These are phyloP conservation scores for Carpinus fangiana DNA, from an alignment of 306 rosid species.

Conservation along the genomic window DNA sequence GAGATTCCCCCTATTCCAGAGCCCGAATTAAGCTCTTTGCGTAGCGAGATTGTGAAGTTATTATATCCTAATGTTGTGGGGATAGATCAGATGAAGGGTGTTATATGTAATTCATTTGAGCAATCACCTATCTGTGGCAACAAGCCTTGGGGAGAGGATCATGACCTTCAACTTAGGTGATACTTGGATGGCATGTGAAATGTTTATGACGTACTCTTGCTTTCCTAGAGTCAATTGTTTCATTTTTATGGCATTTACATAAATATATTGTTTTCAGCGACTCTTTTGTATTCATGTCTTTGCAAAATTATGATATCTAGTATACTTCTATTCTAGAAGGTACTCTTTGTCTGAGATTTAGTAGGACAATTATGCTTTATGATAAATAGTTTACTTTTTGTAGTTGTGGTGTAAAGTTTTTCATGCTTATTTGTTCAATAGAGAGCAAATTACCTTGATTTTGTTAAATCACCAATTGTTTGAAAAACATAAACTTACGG, in stretches of 20 bases:
- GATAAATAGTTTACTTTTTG: conserved; percentile 6
- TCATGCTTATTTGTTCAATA: conserved; percentile 15
- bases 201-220: conserved; percentile 27
- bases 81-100: conserved; percentile 77
- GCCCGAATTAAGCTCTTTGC: conserved; percentile 78
- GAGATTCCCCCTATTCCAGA: conserved; percentile 97
- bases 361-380: conserved; percentile 22
- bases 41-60: conserved; percentile 71
- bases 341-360: conserved; percentile 18
- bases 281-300: not conserved
- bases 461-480: too few species aligned
- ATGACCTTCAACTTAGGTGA: conserved; percentile 93
- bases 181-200: conserved; percentile 35
- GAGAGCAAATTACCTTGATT: conserved; percentile 15
- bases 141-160: conserved; percentile 95
- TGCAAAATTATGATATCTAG: conserved; percentile 2
- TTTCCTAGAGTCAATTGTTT: conserved; percentile 17
- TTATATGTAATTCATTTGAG: conserved; percentile 51
- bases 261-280: not conserved
- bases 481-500: too few species aligned
- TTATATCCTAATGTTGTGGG: conserved; percentile 84
- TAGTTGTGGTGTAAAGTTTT: conserved; percentile 5
- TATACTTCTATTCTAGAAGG: conserved; percentile 6
- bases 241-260: conserved; percentile 4
- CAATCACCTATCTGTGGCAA: conserved; percentile 54